Base-by-base conservation (phyloP, 371 early-diverging fungal genomes). In the Mortierella sp. region DNA sequence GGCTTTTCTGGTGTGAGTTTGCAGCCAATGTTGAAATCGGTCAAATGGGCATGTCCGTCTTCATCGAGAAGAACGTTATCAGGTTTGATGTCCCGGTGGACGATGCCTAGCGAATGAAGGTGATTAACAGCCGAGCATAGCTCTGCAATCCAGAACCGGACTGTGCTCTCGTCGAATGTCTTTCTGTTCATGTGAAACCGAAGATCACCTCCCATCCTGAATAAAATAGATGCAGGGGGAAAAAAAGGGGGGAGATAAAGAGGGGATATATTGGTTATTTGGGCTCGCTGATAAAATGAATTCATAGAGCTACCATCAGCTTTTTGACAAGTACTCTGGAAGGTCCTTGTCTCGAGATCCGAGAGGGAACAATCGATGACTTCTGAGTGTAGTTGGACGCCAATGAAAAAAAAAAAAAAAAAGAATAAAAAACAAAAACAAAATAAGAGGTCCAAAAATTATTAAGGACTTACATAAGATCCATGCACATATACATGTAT, bases 11-110 rank as follows among this genome's bases (percentile, higher is more conserved):
- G 76, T 26, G 85, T 84, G 56, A 89, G 60, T 74, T 87, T 77
- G 58, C 91, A 82, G 60, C 93, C 94, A 53, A 90, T 88, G 62
- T 91, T 91, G 74, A 94, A 94, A 75, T 94, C 94, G 15, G 94
- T 89, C 30, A 94, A 55, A 68, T 92, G 91, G 30, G 84, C 91
- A 81, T 93, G 94, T 15, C 97, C 97, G n/a, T 82, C 70, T 23
- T 84, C 88, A 62, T 93, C 92, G 64, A 95, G 81, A 3, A 96
- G 73, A 18, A 95, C 87, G 75, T 95, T 94, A 56, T 93, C 93
- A 1, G 95, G 95, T 70, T 92, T 92, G 28, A 91, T 84, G 80
- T 94, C 94, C 58, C 93, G 82, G 75, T 96, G 96, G 18, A 95
- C 90, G 28, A 96, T 91, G 9, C 85, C 80, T 45, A 88, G 85